Conservation (phyloP, 257 asterid genomes). For the Nemophila menziesii region DNA sequence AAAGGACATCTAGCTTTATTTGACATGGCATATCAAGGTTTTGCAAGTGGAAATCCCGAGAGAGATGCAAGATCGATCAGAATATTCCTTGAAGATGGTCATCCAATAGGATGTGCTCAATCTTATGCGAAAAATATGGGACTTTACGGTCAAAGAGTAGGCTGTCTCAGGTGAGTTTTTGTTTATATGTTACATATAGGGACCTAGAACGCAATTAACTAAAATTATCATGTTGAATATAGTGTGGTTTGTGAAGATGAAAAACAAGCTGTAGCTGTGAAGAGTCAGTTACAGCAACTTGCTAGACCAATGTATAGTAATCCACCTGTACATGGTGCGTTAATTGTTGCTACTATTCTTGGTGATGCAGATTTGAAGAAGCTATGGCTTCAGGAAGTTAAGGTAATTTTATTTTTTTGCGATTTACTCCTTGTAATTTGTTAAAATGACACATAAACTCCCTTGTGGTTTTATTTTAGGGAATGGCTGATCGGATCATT, state of each 20-base stretch:
- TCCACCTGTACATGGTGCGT: slow-evolving; percentile 94
- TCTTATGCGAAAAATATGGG: slow-evolving; percentile 99
- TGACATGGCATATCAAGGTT: slow-evolving; percentile 99
- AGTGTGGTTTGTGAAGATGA: slow-evolving; percentile 89
- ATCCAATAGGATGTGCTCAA: slow-evolving; percentile 86
- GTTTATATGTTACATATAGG: not conserved
- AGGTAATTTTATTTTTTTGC: slow-evolving; percentile 29
- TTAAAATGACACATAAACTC: not conserved
- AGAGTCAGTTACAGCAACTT: slow-evolving; percentile 96
- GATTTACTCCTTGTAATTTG: no score
- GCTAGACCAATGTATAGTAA: slow-evolving; percentile 98
- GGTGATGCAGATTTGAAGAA: slow-evolving; percentile 71
- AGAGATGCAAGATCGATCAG: slow-evolving; percentile 86
- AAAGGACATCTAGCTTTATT: slow-evolving; percentile 88
- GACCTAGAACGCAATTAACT: not conserved
- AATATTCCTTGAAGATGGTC: slow-evolving; percentile 93
- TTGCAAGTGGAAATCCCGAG: slow-evolving; percentile 97
- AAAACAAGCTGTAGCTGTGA: slow-evolving; percentile 87
- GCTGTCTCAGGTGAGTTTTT: slow-evolving; percentile 68
- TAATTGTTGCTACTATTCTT: slow-evolving; percentile 71
- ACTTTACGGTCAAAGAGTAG: slow-evolving; percentile 94
- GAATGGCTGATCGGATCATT: slow-evolving; percentile 95
- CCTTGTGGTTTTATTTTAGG: slow-evolving; percentile 27
- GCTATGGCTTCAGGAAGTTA: slow-evolving; percentile 92
- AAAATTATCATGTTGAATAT: slow-evolving; percentile 10